Base-by-base conservation (phyloP, 2,329 filamentous ascomycete genomes). In the Verticillium zaregamsianum region DNA sequence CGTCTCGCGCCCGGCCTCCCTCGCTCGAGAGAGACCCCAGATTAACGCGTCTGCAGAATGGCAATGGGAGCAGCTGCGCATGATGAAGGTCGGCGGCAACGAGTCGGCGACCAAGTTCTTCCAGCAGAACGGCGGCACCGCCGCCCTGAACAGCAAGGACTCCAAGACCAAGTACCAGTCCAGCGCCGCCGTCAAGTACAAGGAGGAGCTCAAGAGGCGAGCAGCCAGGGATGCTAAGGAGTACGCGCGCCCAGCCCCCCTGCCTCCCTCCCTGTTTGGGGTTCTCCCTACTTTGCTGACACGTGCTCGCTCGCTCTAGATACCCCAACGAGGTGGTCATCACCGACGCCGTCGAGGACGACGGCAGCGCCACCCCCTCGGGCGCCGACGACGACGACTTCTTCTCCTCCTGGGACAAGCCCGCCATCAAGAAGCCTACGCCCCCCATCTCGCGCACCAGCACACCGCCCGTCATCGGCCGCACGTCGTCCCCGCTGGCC, bases 361-460 rank as follows among this genome's bases (percentile, higher is more conserved):
- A 92, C 63, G 88, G 86, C 67, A 82, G 86, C 40, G 86, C 84
- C 67, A 96, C 92, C 12, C 91, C 93, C n/a, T 85, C 90, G 55
- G 90, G 88, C 67, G 93, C 97, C 68, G 83, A 86, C 25, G 88
- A 90, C 23, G 93, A 97, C 71, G 95, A 98, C 74, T 99, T 99
- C 82, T 99, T 99, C 79, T 97, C 94, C 11, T 97, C 93, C 0
- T 99, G 94, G 95, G 95, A 98, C 73, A 97, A 98, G 80, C 95
- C 95, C 25, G 86, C 93, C 5, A 96, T 99, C 79, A 99, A 98
- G 83, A 89, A 93, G 69, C 94, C 94, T 39, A 97, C 92, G 66
- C 96, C 96, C 67, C 94, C 95, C 17, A 86, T 95, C 54, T 97
- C 94, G 40, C 90, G 95, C 71, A 95, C 92, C 54, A 89, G 87